Conservation (phyloP, 768 basidiomycete species). For the Tricholoma sp. region DNA sequence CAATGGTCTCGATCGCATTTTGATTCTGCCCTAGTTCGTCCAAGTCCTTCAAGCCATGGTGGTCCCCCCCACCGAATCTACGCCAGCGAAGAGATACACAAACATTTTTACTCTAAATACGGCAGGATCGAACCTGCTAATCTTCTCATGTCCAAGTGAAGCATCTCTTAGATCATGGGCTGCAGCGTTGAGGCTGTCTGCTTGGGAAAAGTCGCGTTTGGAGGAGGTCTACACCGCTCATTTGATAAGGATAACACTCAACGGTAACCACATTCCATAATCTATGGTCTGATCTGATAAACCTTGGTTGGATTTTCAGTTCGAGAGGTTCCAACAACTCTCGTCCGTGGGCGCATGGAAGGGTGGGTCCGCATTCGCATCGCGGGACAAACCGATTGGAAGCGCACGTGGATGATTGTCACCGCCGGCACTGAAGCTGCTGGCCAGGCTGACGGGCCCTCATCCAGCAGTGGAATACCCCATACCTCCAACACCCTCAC, state of each 20-base stretch:
- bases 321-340: conserved; percentile 52
- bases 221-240: conserved; percentile 99
- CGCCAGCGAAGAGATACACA: conserved; percentile 52
- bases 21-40: conserved; percentile 50
- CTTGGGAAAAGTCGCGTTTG: conserved; percentile 93
- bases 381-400: conserved; percentile 98
- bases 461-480: conserved; percentile 22
- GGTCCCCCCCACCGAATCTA: conserved; percentile 44
- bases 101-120: conserved; percentile 92
- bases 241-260: conserved; percentile 73
- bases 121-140: conserved; percentile 83
- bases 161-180: conserved; percentile 81
- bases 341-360: conserved; percentile 73
- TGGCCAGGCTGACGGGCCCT: conserved; percentile 8
- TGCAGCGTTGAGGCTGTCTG: conserved; percentile 79
- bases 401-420: conserved; percentile 81
- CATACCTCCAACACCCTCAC: conserved; percentile 13
- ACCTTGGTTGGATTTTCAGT: conserved; percentile 23
- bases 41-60: conserved; percentile 75
- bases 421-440: conserved; percentile 37
- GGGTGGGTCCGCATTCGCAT: conserved; percentile 89
- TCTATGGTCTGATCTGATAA: not conserved
- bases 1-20: conserved; percentile 5
- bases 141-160: conserved; percentile 81
- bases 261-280: conserved; percentile 23